Conservation (phyloP, 331 rosid genomes). For the Rosa hybrid region DNA sequence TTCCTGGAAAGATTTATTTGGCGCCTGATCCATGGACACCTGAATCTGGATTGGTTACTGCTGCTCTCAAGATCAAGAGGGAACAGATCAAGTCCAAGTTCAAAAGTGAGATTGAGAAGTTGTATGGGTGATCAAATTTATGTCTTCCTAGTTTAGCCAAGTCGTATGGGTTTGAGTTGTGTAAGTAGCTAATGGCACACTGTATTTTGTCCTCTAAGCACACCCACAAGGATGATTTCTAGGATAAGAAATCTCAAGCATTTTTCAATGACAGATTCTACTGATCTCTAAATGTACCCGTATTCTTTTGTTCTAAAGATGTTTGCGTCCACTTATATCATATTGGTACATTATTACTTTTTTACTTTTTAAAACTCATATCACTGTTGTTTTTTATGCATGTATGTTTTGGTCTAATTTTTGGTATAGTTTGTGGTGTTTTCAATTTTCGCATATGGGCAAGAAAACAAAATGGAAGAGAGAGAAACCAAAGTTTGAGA, state of each 20-base stretch:
- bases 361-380: too few relatives aligned
- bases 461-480: too few relatives aligned
- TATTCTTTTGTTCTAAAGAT: not conserved
- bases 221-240: not conserved
- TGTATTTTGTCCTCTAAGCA: not conserved
- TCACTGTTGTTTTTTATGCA: too few relatives aligned
- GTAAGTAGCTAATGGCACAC: not conserved
- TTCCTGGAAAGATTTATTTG: conserved; percentile 72
- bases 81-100: conserved; percentile 79
- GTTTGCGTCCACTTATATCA: not conserved
- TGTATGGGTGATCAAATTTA: conserved; percentile 50
- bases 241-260: not conserved
- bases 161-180: not conserved
- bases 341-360: too few relatives aligned
- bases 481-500: too few relatives aligned
- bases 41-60: conserved; percentile 89
- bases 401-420: too few relatives aligned
- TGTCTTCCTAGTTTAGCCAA: not conserved
- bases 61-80: conserved; percentile 89
- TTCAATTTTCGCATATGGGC: too few relatives aligned
- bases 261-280: not conserved
- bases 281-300: not conserved
- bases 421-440: too few relatives aligned
- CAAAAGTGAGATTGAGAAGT: conserved; percentile 63
- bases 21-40: conserved; percentile 86